Conservation (phyloP, 805 yeast species). For the Metschnikowia aberdeeniae region DNA sequence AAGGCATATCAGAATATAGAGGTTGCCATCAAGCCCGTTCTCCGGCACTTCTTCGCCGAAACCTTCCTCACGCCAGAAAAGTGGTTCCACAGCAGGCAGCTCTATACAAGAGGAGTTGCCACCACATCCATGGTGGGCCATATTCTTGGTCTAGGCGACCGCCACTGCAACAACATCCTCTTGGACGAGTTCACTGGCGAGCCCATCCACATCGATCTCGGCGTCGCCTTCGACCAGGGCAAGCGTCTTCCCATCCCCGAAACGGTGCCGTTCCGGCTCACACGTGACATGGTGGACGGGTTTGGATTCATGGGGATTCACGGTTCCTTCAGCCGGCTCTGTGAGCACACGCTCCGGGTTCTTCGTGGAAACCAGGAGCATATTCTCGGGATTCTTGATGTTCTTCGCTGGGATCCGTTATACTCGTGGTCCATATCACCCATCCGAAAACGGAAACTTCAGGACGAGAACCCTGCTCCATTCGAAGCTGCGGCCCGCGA, state of each 20-base stretch:
- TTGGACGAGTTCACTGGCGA: conserved; percentile 83
- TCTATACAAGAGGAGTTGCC: conserved; percentile 76
- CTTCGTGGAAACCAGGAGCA: conserved; percentile 62
- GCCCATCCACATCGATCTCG: conserved; percentile 92
- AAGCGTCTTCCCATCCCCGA: conserved; percentile 82
- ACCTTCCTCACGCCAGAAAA: conserved; percentile 60
- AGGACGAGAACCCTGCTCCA: conserved; percentile 30
- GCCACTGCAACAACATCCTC: conserved; percentile 88
- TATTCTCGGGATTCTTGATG: conserved; percentile 78
- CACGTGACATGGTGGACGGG: conserved; percentile 89
- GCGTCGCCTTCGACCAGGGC: conserved; percentile 96
- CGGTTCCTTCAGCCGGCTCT: conserved; percentile 69
- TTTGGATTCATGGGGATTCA: conserved; percentile 83
- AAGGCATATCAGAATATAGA: conserved; percentile 46
- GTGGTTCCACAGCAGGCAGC: conserved; percentile 67
- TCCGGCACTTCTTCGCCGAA: conserved; percentile 67
- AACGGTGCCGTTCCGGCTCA: conserved; percentile 86
- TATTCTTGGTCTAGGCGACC: conserved; percentile 87
- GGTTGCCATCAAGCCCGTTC: conserved; percentile 55
- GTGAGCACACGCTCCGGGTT: conserved; percentile 69
- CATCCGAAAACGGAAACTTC: conserved; percentile 52
- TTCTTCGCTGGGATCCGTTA: conserved; percentile 86
- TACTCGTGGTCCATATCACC: conserved; percentile 91
- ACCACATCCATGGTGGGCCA: conserved; percentile 83
- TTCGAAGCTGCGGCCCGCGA: conserved; percentile 26